phyloP scores from a whole-genome alignment of 257 asterid genomes.

The Knoxia roxburghii region DNA sequence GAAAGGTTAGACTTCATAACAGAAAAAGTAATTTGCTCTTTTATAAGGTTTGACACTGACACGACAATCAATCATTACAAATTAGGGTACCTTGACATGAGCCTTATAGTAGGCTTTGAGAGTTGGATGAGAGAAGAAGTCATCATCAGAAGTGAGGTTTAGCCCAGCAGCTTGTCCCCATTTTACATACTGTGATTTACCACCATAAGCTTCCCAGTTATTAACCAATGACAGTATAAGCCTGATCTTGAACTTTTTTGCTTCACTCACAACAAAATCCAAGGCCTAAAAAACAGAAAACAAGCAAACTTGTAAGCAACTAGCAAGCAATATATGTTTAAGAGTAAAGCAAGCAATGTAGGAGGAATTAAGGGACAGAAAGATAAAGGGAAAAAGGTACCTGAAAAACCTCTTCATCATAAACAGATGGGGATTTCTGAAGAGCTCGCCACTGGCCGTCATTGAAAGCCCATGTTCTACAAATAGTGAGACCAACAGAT shows the following conservation, averaged over 20 bases:
- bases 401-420: constrained; percentile 76
- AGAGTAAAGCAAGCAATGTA: neutral
- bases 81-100: constrained; percentile 53
- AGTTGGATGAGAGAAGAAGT: constrained; percentile 78
- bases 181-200: constrained; percentile 87
- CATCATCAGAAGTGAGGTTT: constrained; percentile 79
- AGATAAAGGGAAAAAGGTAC: constrained; percentile 17
- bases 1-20: neutral
- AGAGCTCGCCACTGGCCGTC: constrained; percentile 97
- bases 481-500: constrained; percentile 65
- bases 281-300: constrained; percentile 42
- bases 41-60: neutral
- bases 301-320: neutral
- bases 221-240: constrained; percentile 71
- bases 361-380: neutral
- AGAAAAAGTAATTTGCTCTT: neutral
- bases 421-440: constrained; percentile 66
- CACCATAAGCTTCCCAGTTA: constrained; percentile 97
- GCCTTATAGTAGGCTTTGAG: constrained; percentile 68
- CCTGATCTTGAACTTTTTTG: constrained; percentile 71
- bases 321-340: too few species aligned
- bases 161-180: constrained; percentile 92
- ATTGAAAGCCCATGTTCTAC: constrained; percentile 97
- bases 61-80: neutral
- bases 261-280: constrained; percentile 90